Evolutionary conservation across 495 filamentous ascomycete species (phyloP).

Genomic region (Lepidopterella palustris): DNA sequence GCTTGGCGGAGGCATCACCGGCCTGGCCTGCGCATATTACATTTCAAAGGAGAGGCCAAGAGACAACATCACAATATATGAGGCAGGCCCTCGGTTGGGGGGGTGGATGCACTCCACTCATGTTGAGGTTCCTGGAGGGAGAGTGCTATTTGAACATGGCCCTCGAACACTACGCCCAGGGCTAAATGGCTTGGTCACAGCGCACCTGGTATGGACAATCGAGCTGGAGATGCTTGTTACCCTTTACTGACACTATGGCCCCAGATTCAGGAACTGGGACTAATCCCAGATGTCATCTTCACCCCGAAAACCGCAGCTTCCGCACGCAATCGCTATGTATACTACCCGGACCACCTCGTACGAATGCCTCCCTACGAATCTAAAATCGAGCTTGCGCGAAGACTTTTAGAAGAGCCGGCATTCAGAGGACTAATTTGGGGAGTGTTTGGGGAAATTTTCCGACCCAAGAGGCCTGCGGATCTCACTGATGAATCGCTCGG

Average conservation of each 20-base stretch:
- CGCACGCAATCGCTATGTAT: conserved; percentile 68
- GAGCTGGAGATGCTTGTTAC: background rate
- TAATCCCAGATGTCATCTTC: conserved; percentile 57
- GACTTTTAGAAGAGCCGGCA: background rate
- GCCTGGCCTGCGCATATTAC: conserved; percentile 73
- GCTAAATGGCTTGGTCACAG: conserved; percentile 33
- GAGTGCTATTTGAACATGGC: conserved; percentile 76
- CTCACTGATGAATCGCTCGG: conserved; percentile 65
- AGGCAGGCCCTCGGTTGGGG: conserved; percentile 60
- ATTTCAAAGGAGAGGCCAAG: conserved; percentile 54
- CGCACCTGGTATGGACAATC: conserved; percentile 5
- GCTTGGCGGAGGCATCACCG: conserved; percentile 85
- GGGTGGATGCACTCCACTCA: conserved; percentile 76
- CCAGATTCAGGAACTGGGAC: conserved; percentile 57
- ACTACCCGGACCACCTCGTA: conserved; percentile 86
- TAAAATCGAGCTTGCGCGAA: background rate
- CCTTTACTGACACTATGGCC: background rate
- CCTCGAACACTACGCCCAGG: conserved; percentile 66
- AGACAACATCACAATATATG: conserved; percentile 68
- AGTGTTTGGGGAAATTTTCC: conserved; percentile 54
- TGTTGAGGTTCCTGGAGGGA: conserved; percentile 51
- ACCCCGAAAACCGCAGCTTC: conserved; percentile 45
- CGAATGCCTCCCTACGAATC: conserved; percentile 46
- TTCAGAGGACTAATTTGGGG: conserved; percentile 26
- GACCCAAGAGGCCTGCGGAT: conserved; percentile 22